Percentiles rank a stretch among this genome's conserved stretches.
phyloP scores from a whole-genome alignment of 2,329 filamentous ascomycete genomes.

The Ophiobolus disseminans region DNA sequence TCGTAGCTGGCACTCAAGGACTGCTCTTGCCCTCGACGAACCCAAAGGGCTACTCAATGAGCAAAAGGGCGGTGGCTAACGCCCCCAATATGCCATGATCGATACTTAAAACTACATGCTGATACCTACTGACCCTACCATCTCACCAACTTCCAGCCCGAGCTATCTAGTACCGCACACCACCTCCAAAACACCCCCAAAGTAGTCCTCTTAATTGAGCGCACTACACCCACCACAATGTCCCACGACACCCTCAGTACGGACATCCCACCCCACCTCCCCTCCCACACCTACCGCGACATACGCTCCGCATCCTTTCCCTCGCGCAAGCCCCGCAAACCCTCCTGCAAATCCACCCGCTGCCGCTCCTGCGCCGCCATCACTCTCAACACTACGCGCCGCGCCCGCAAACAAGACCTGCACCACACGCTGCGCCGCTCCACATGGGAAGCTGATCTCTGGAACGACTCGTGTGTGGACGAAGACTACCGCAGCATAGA shows the following conservation, averaged over 20 bases:
- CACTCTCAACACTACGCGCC: neutral
- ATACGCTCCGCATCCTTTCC: conserved; percentile 14
- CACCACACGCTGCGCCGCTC: neutral
- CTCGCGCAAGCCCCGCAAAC: neutral
- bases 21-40: too few species aligned
- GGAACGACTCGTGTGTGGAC: neutral
- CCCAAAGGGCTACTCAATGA: too few species aligned
- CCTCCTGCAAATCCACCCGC: neutral
- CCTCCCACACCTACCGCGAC: conserved; percentile 12
- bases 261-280: neutral
- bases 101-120: too few species aligned
- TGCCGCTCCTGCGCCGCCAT: neutral
- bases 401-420: neutral
- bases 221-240: neutral
- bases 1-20: too few species aligned
- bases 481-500: neutral
- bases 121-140: too few species aligned
- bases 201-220: conserved; percentile 10
- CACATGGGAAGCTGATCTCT: neutral
- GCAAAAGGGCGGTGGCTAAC: too few species aligned
- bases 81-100: too few species aligned
- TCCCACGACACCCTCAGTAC: neutral
- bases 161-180: neutral
- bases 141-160: too few species aligned
- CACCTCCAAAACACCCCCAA: neutral